Conservation (phyloP, 495 filamentous ascomycete genomes). For the Astrothelium subdiscretum region DNA sequence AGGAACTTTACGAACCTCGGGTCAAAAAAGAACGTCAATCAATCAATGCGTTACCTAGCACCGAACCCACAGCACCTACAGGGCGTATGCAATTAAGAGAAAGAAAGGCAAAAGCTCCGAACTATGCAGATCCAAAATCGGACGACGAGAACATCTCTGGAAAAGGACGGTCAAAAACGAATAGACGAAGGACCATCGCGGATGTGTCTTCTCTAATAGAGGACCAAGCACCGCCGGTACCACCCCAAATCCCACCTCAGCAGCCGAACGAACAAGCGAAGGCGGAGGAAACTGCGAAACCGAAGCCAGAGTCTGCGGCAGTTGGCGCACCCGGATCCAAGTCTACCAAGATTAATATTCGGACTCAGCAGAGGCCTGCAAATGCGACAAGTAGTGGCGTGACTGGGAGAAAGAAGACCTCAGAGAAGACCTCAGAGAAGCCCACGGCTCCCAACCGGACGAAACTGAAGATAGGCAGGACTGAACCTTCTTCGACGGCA, state of each 20-base stretch:
- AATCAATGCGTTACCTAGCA: constrained; percentile 23
- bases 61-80: constrained; percentile 25
- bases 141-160: constrained; percentile 38
- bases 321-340: not conserved
- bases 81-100: constrained; percentile 61
- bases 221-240: not conserved
- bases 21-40: constrained; percentile 49
- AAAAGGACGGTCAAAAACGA: constrained; percentile 33
- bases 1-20: constrained; percentile 55
- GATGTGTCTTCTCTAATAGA: constrained; percentile 23
- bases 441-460: not conserved
- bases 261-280: not conserved
- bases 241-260: not conserved
- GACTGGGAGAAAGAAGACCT: not conserved
- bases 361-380: not conserved
- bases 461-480: not conserved
- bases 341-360: not conserved
- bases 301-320: not conserved
- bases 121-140: constrained; percentile 36
- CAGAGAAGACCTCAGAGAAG: not conserved
- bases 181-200: constrained; percentile 56
- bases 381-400: not conserved
- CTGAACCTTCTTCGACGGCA: not conserved
- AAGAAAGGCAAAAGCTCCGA: constrained; percentile 46
- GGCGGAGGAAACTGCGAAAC: not conserved